phyloP scores from a whole-genome alignment of 2,329 filamentous ascomycete species.

The Penicillium glabrum region DNA sequence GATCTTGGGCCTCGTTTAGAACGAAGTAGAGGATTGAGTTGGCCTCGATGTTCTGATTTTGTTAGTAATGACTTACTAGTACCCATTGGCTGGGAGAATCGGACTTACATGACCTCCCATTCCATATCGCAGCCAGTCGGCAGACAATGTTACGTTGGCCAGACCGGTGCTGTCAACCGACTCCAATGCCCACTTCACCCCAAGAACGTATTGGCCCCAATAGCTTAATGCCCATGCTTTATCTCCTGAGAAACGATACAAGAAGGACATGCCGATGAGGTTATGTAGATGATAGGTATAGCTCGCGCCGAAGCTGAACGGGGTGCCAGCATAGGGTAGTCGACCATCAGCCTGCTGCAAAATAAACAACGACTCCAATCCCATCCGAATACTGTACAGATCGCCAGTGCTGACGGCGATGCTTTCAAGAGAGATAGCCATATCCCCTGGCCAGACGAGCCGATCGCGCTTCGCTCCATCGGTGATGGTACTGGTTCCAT shows the following conservation, averaged over 20 bases:
- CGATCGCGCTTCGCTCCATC: slow-evolving; percentile 45
- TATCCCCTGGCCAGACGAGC: slow-evolving; percentile 62
- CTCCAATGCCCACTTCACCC: slow-evolving; percentile 42
- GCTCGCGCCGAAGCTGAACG: slow-evolving; percentile 41
- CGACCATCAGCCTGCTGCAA: slow-evolving; percentile 46
- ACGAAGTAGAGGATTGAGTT: slow-evolving; percentile 47
- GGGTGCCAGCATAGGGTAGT: slow-evolving; percentile 53
- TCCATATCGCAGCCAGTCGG: slow-evolving; percentile 52
- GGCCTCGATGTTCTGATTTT: slow-evolving; percentile 29
- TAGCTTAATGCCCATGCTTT: slow-evolving; percentile 39
- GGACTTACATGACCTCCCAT: slow-evolving; percentile 48
- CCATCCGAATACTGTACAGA: slow-evolving; percentile 51
- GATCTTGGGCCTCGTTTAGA: slow-evolving; percentile 22
- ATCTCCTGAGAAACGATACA: slow-evolving; percentile 46
- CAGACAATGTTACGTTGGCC: slow-evolving; percentile 47
- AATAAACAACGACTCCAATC: slow-evolving; percentile 50
- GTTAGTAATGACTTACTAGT: not conserved
- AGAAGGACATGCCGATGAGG: slow-evolving; percentile 47
- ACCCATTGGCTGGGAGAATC: not conserved
- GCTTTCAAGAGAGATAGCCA: slow-evolving; percentile 57
- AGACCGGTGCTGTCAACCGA: slow-evolving; percentile 46
- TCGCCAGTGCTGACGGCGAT: slow-evolving; percentile 58
- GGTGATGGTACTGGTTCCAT: slow-evolving; percentile 35
- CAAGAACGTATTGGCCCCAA: slow-evolving; percentile 48
- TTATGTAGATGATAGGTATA: slow-evolving; percentile 59